Conservation (phyloP, 2,329 filamentous ascomycete genomes). For the Trichoderma semiorbis region DNA sequence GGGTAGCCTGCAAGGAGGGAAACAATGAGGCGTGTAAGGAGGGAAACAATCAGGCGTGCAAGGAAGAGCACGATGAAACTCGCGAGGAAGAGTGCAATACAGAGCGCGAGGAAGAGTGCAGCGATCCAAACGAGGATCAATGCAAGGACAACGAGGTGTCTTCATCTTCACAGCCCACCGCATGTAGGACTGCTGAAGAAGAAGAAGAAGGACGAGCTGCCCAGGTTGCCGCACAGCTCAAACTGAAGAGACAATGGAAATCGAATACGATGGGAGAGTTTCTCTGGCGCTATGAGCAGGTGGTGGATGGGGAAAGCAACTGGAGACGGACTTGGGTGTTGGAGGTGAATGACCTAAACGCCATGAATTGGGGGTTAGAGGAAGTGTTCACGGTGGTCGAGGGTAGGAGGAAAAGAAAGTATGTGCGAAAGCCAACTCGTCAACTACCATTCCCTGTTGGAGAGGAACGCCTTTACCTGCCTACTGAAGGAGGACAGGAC, state of each 20-base stretch:
- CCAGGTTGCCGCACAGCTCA: neutral
- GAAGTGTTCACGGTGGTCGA: neutral
- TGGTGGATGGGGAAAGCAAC: neutral
- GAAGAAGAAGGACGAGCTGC: neutral
- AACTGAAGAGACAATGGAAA: neutral
- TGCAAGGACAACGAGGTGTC: neutral
- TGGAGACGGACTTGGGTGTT: neutral
- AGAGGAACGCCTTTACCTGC: neutral
- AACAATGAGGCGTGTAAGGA: neutral
- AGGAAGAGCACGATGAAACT: neutral
- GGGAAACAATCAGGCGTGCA: too few relatives aligned
- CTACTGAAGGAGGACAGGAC: neutral
- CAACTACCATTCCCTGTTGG: neutral
- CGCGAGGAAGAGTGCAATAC: neutral
- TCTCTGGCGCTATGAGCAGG: neutral
- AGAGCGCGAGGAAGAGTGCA: neutral
- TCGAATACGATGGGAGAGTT: neutral
- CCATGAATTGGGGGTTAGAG: neutral
- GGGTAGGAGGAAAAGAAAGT: neutral
- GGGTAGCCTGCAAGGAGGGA: neutral
- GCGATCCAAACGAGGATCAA: neutral
- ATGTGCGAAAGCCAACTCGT: neutral
- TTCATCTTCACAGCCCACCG: neutral
- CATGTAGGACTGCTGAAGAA: neutral
- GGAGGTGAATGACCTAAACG: neutral